Evolutionary conservation across 495 filamentous ascomycete species (phyloP), one percentile per base, ranked within the genome.

Genomic region (Aspergillus conjunctus): DNA sequence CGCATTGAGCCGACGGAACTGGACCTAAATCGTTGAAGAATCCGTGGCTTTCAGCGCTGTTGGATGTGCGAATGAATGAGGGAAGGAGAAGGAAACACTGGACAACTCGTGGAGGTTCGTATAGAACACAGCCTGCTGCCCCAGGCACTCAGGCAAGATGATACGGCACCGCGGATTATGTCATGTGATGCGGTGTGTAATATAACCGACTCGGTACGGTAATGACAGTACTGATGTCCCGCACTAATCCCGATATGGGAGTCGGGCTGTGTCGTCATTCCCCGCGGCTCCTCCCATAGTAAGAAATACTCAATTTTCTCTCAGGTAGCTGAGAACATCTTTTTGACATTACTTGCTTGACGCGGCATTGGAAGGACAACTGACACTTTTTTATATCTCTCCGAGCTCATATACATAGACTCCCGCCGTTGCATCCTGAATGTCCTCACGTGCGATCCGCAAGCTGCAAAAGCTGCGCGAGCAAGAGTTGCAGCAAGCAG

Each of bases 381-480:
- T 10, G 10, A 1, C 4, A 21, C 18, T 20, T 18, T 2, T 22
- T 21, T 21, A 9, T 48, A 8, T 20, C n/a, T 17, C 20, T 18
- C 20, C 44, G 11, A 48, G n/a, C 20, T 21, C 20, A 43, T 48
- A 11, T 48, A 10, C 17, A 46, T 34, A n/a, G 15, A 37, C 33
- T 21, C 14, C 26, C 5, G 18, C 37, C 32, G 32, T 26, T 46
- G 54, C 26, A 50, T 31, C 46, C 51, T 60, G 59, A 50, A 96
- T 96, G 91, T 93, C 91, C 39, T 91, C 86, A 31, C 84, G 91
- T 60, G 90, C 91, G 33, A 71, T 94, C 52, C 84, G 91, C 49
- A 92, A 90, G 73, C 77, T 92, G 44, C 89, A 91, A 63, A 85
- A 79, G 65, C 79, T 84, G 71, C 76, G 77, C 52, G 82, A 83